Conservation (phyloP, 1,284 basidiomycete genomes). For the Heliocybe sulcata region DNA sequence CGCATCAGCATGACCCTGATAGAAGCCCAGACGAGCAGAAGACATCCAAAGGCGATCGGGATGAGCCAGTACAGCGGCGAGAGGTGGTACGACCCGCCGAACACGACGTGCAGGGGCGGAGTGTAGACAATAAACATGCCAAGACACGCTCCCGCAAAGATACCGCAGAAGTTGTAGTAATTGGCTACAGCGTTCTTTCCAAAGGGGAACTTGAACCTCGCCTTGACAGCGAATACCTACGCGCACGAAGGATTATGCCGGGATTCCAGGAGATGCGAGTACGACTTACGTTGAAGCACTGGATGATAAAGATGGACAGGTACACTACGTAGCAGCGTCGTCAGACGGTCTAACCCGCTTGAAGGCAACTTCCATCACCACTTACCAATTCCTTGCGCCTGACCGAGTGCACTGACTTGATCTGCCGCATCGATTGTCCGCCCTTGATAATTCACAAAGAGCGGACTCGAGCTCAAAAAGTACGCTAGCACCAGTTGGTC, state of each 20-base stretch:
- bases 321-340: constrained; percentile 31
- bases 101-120: constrained; percentile 60
- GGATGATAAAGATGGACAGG: constrained; percentile 57
- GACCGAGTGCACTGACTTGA: constrained; percentile 51
- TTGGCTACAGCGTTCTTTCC: constrained; percentile 49
- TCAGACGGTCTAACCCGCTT: neutral
- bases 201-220: constrained; percentile 55
- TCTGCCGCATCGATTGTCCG: constrained; percentile 33
- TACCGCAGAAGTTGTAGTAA: constrained; percentile 60
- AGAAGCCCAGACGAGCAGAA: constrained; percentile 54
- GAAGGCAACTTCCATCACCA: constrained; percentile 1
- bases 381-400: constrained; percentile 55
- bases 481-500: constrained; percentile 22
- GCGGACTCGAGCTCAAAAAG: constrained; percentile 41
- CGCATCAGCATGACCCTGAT: constrained; percentile 49
- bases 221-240: constrained; percentile 64
- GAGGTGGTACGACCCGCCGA: constrained; percentile 50
- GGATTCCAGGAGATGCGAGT: neutral
- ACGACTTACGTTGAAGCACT: constrained; percentile 57
- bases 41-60: constrained; percentile 49
- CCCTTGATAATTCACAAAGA: constrained; percentile 50
- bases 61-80: constrained; percentile 66
- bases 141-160: constrained; percentile 50
- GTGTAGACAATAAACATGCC: constrained; percentile 66
- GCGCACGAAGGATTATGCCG: neutral